Evolutionary conservation across 192 early-diverging fungal genomes (phyloP), one percentile per base, ranked within the genome.

Genomic region (Phlyctochytrium bullatum): DNA sequence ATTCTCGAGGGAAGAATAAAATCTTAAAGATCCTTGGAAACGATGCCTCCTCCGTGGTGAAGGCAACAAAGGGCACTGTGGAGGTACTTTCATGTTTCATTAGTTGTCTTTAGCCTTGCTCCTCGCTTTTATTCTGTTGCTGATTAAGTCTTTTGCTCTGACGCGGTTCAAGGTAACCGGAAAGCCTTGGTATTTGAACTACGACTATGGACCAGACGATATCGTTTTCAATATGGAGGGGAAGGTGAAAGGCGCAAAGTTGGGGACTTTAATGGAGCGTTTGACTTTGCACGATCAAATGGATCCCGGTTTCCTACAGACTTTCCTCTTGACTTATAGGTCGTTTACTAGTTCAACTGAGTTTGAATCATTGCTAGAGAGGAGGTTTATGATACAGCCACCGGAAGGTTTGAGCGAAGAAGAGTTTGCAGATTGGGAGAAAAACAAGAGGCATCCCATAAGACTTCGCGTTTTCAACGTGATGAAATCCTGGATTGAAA

Each of bases 401-500:
- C 94, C 94, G 0, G 47, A 59, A 23, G 85, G 75, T 17, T 68
- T 99, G 50, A 78, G 68, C 6, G 68, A 66, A 0, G 72, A 83
- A 35, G 90, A 99, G 74, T 59, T 88, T 33, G 76, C 80, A n/a
- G 71, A 84, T 20, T 99, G 96, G 96, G 80, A 64, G 16, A 90
- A 93, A 62, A 87, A 86, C 68, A 98, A 97, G 73, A 84, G 88
- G 68, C 93, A 87, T 52, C 88, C 93, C 16, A 81, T 99, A 56
- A 90, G 96, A n/a, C 84, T 96, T 59, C 92, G 78, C 24, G 95
- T 97, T 0, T 96, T 89, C 80, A 96, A 95, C 70, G 82, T 96
- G 34, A 82, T 98, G 70, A 99, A 96, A 77, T 88, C 80, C n/a
- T 99, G 97, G 97, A 76, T 98, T 4, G 97, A 99, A 78, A 86